Evolutionary conservation across 2,329 filamentous ascomycete species (phyloP), one percentile per base, ranked within the genome.

Genomic region (Thielaviopsis musarum): DNA sequence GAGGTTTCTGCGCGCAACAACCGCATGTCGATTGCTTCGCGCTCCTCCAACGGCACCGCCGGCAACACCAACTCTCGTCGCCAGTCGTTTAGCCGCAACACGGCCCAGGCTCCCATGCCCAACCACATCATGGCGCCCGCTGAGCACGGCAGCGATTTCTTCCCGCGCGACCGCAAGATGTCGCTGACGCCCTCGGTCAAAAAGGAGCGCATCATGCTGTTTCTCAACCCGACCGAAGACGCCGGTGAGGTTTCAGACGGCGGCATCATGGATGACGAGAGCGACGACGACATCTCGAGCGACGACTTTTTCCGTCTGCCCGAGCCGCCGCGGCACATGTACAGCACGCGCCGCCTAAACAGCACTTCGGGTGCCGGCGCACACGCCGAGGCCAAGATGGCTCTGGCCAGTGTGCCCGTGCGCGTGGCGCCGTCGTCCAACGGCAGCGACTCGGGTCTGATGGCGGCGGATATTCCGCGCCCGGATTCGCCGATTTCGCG

Each of bases 401-500:
- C 9, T 30, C 30, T 45, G 13, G 28, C 57, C 9, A 55, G 55
- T 45, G 51, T 60, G 24, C 41, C 57, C 19, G 38, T 61, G 26
- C 26, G 59, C 19, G 52, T 61, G 15, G 55, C 52, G 6, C 34
- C 52, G 19, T 61, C 52, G 28, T 38, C 49, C 13, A 52, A 48
- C 19, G 59, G 41, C 52, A 59, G 58, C 10, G 58, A 54, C 30
- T 24, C 52, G 12, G 59, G 57, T 12, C n/a, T 58, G 7, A 52
- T 53, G 19, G 17, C 28, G 3, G 52, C 30, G 38, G 66, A 63
- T 5, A 61, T 73, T 5, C 70, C 73, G 5, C 68, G 73, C 22
- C 73, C 74, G 2, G 73, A 76, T 38, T 69, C 66, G 24, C 68
- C 67, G 7, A 61, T 67, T 13, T 66, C 68, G 3, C 62, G 64